phyloP scores from a whole-genome alignment of 2,329 filamentous ascomycete species.

The Scedosporium apiospermum region DNA sequence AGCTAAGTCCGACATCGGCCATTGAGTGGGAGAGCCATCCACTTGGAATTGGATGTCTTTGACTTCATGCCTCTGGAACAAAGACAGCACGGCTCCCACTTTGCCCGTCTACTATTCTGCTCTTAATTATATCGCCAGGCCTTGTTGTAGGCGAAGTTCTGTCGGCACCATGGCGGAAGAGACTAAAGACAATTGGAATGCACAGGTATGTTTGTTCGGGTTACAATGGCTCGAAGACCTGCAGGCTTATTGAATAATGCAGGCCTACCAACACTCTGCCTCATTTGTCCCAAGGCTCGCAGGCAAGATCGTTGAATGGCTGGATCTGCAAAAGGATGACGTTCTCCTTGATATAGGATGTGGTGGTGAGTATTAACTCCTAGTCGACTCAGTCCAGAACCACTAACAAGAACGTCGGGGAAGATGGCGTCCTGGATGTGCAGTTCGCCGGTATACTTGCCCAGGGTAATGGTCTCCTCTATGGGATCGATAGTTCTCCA shows the following conservation, averaged over 20 bases:
- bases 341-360: constrained; percentile 54
- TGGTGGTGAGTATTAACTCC: constrained; percentile 34
- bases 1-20: background rate
- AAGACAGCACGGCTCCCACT: no score
- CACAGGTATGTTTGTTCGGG: background rate
- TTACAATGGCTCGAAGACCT: constrained; percentile 1
- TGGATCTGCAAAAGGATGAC: constrained; percentile 49
- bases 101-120: no score
- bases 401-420: background rate
- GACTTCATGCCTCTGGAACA: no score
- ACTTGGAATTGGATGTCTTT: background rate
- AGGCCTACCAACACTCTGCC: constrained; percentile 52
- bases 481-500: constrained; percentile 49
- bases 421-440: constrained; percentile 49
- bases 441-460: constrained; percentile 39
- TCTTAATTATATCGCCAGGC: background rate
- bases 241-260: constrained; percentile 11
- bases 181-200: background rate
- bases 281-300: constrained; percentile 56
- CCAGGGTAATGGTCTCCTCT: constrained; percentile 35
- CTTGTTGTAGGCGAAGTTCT: background rate
- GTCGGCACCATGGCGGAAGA: no score
- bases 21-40: background rate
- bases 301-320: constrained; percentile 46
- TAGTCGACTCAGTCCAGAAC: background rate